Evolutionary conservation across 2,329 filamentous ascomycete species (phyloP), one percentile per base, ranked within the genome.

Genomic region (Aspergillus pseudoviridinutans): DNA sequence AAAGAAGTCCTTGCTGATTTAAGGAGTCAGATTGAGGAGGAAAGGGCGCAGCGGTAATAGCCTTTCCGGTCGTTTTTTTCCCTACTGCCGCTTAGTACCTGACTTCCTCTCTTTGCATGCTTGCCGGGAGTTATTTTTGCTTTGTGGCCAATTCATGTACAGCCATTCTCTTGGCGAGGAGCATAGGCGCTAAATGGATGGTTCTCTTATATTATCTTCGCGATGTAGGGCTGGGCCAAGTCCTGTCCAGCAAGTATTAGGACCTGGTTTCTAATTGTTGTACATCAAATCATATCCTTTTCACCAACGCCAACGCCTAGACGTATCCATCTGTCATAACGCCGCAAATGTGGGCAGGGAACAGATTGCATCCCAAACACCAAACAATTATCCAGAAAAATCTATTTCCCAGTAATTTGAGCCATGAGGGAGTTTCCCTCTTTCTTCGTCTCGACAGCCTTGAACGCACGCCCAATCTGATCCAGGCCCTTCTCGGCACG

Each of bases 21-120:
- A 71, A 84, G 86, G 75, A 81, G 85, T 70, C 87, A 97, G 77
- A 89, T 97, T 75, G 92, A 97, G 68, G 88, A 91, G 24, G 92
- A 93, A 82, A 94, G 90, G 80, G 78, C 79, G 58, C 78, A 81
- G 60, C 74, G 74, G 57, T 76, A 68, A 54, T 50, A 47, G 10
- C 38, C 49, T 55, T 49, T 50, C 53, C 57, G 56, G 49, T 32
- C 49, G 17, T 50, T 46, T 52, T 32, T 32, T 17, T 25, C 7
- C 42, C 56, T 10, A 51, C 25, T 56, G 51, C 51, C 52, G 50
- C 12, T 57, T 58, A 52, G 41, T 58, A 55, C 12, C 5, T 56
- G 56, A 54, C 55, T 54, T 58, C 20, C 41, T 50, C 54, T 44
- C 49, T 41, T 50, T 50, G 49, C 44, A 47, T 47, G 44, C 24